Conservation (phyloP, 257 asterid genomes). For the Salvia miltiorrhiza region DNA sequence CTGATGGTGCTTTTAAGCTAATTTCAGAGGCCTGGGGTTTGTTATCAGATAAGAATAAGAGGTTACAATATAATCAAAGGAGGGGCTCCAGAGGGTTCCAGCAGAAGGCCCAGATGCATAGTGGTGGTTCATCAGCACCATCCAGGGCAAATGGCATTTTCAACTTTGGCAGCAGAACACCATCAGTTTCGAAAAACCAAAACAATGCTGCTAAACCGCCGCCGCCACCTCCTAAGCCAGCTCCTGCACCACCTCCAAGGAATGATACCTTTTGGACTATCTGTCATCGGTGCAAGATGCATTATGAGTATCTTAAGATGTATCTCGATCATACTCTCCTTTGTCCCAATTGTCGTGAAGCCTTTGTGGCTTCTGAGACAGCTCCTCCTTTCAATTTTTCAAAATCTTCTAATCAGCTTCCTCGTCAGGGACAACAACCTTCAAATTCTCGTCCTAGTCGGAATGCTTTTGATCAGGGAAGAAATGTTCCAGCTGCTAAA, state of each 20-base stretch:
- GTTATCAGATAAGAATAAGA: constrained; percentile 57
- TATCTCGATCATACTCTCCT: constrained; percentile 15
- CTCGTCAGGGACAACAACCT: constrained; percentile 8
- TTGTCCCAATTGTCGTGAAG: constrained; percentile 19
- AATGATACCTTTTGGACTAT: constrained; percentile 26
- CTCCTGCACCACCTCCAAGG: constrained; percentile 10
- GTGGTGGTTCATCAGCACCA: constrained; percentile 46
- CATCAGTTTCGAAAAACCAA: constrained; percentile 9
- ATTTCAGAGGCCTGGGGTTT: constrained; percentile 67
- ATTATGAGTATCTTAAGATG: constrained; percentile 10
- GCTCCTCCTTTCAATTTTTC: constrained; percentile 15
- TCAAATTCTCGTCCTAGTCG: constrained; percentile 1
- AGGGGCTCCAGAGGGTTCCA: constrained; percentile 46
- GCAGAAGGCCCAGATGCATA: constrained; percentile 34
- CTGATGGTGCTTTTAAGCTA: constrained; percentile 78
- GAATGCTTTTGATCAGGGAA: constrained; percentile 27
- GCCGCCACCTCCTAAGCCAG: not conserved
- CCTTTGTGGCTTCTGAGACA: constrained; percentile 21
- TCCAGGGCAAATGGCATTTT: constrained; percentile 13
- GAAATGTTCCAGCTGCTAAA: constrained; percentile 32
- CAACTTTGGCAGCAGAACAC: constrained; percentile 4
- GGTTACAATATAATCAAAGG: constrained; percentile 61
- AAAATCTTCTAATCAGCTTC: constrained; percentile 8
- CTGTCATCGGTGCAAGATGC: constrained; percentile 26
- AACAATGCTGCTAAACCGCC: not conserved